Evolutionary conservation across 2,329 filamentous ascomycete genomes (phyloP).

Genomic region (Hypoxylon sp.): DNA sequence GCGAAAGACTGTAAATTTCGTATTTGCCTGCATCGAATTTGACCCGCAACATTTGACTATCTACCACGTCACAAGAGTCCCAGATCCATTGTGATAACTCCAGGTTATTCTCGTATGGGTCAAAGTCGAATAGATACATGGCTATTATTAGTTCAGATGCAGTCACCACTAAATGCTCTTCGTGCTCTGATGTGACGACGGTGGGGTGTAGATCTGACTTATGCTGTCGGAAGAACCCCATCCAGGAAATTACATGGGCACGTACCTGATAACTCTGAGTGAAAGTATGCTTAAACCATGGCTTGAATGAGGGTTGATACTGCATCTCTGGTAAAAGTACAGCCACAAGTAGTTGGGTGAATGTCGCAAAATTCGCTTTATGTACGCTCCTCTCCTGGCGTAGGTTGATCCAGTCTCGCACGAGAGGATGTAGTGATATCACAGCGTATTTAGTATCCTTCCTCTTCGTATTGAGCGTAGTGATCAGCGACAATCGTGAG

Average conservation of each 20-base stretch:
- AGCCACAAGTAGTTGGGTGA: slow-evolving; percentile 20
- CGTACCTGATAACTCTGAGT: neutral
- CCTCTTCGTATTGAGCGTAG: slow-evolving; percentile 19
- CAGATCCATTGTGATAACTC: slow-evolving; percentile 23
- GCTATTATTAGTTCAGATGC: slow-evolving; percentile 16
- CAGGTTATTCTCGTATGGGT: neutral
- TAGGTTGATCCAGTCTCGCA: slow-evolving; percentile 32
- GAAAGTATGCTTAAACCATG: neutral
- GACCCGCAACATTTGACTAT: slow-evolving; percentile 14
- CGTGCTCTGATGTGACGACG: neutral
- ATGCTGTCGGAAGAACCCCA: slow-evolving; percentile 4
- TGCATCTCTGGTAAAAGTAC: neutral
- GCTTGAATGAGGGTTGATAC: neutral
- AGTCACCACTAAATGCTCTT: neutral
- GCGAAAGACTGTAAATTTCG: neutral
- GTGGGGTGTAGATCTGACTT: slow-evolving; percentile 15
- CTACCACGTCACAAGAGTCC: slow-evolving; percentile 13
- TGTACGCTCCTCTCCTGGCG: slow-evolving; percentile 19
- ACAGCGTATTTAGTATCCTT: slow-evolving; percentile 5
- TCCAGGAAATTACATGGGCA: slow-evolving; percentile 13
- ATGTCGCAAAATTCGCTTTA: slow-evolving; percentile 10
- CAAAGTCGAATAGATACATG: neutral
- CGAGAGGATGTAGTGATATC: slow-evolving; percentile 28
- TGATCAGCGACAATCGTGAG: slow-evolving; percentile 24
- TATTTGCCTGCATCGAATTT: slow-evolving; percentile 9